Percentiles rank a stretch among this genome's conserved stretches.
phyloP scores from a whole-genome alignment of 148 eudicot genomes.

The Vaccinium myrtillus region DNA sequence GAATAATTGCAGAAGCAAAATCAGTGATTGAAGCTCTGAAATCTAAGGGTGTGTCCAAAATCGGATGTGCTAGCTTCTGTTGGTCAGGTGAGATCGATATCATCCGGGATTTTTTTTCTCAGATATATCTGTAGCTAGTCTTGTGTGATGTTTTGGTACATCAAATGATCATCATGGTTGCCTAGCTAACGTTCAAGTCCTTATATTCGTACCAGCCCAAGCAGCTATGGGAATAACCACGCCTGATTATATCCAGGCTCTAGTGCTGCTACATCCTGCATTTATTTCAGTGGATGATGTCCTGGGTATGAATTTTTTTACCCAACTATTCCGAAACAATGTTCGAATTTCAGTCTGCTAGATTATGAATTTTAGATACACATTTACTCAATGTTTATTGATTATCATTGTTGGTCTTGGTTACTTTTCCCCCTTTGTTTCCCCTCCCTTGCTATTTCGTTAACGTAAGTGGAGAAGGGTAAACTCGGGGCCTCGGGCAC shows the following conservation, averaged over 20 bases:
- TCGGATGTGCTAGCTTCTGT: slow-evolving; percentile 64
- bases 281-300: slow-evolving; percentile 44
- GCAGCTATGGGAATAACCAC: slow-evolving; percentile 40
- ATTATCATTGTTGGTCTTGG: not conserved
- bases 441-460: not conserved
- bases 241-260: slow-evolving; percentile 34
- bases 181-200: not conserved
- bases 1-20: slow-evolving; percentile 44
- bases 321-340: not conserved
- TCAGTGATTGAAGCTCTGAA: slow-evolving; percentile 46
- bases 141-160: too few species aligned
- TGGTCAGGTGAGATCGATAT: slow-evolving; percentile 56
- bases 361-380: not conserved
- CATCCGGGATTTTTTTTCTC: not conserved
- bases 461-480: not conserved
- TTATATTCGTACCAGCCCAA: slow-evolving; percentile 35
- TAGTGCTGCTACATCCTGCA: slow-evolving; percentile 45
- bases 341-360: not conserved
- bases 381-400: not conserved
- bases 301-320: slow-evolving; percentile 27
- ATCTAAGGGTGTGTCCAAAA: slow-evolving; percentile 42
- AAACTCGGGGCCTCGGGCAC: not conserved
- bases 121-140: not conserved
- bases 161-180: too few species aligned
- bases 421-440: not conserved